These are phyloP conservation scores for Dysphania ambrosioides DNA, from an alignment of 148 eudicot species.

Conservation along the genomic window DNA sequence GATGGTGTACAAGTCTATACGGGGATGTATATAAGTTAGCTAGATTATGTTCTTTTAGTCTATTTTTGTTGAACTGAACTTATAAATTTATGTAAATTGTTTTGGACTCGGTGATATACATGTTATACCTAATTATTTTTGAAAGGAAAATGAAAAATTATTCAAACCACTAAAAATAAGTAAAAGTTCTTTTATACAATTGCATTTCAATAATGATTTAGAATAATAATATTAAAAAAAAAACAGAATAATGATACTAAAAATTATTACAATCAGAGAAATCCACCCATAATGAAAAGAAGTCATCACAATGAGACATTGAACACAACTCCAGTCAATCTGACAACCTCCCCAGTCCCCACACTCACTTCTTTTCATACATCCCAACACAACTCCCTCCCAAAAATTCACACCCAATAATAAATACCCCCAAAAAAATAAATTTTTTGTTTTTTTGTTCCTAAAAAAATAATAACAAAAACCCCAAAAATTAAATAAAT, in stretches of 20 bases:
- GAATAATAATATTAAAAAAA: neutral
- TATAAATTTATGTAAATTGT: no score
- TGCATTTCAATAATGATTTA: no score
- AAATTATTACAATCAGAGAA: slow-evolving; percentile 23
- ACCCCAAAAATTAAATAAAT: neutral
- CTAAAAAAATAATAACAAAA: neutral
- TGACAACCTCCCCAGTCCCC: slow-evolving; percentile 8
- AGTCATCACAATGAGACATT: slow-evolving; percentile 22
- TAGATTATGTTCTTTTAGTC: no score
- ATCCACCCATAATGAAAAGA: slow-evolving; percentile 12
- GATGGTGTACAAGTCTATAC: no score
- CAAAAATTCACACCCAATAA: slow-evolving; percentile 22
- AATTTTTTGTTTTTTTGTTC: no score
- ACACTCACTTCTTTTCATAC: slow-evolving; percentile 5
- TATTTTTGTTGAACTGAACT: no score
- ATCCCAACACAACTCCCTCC: slow-evolving; percentile 7
- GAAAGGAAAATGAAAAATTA: no score
- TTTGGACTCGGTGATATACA: no score
- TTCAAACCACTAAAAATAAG: neutral
- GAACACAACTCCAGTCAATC: slow-evolving; percentile 16
- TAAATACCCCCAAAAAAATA: neutral
- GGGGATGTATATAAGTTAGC: no score
- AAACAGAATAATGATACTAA: neutral
- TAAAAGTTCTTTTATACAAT: slow-evolving; percentile 21
- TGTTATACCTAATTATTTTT: no score